phyloP scores from a whole-genome alignment of 495 filamentous ascomycete species.

The Haplographium delicatum region DNA sequence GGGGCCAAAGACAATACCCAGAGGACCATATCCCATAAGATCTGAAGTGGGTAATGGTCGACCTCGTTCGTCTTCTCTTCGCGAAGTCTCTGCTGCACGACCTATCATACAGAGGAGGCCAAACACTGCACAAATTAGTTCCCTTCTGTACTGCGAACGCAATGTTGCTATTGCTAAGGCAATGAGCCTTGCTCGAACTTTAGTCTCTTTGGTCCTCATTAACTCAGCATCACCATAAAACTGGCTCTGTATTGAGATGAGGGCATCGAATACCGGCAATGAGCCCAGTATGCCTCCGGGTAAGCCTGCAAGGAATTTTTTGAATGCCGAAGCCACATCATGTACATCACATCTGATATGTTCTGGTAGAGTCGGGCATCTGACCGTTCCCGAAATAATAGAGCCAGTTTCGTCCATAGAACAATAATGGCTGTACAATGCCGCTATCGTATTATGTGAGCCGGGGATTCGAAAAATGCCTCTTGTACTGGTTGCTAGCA shows the following conservation, averaged over 20 bases:
- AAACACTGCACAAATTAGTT: conserved; percentile 62
- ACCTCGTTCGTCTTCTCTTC: conserved; percentile 42
- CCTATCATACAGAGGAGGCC: conserved; percentile 55
- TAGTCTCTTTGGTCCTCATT: conserved; percentile 42
- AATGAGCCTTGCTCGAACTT: conserved; percentile 54
- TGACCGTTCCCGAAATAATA: conserved; percentile 44
- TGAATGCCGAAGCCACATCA: conserved; percentile 69
- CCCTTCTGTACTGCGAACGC: conserved; percentile 50
- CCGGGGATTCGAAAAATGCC: conserved; percentile 65
- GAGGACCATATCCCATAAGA: conserved; percentile 56
- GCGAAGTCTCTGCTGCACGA: conserved; percentile 41
- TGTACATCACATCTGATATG: conserved; percentile 54
- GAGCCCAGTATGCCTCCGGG: conserved; percentile 74
- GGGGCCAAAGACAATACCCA: conserved; percentile 62
- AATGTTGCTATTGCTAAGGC: conserved; percentile 56
- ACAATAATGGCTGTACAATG: conserved; percentile 59
- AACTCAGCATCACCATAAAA: conserved; percentile 44
- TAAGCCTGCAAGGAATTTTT: conserved; percentile 61
- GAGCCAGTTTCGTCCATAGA: conserved; percentile 41
- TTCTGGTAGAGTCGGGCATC: conserved; percentile 46
- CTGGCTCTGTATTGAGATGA: conserved; percentile 58
- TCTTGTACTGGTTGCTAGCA: conserved; percentile 16
- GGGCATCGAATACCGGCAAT: conserved; percentile 54
- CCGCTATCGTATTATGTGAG: conserved; percentile 45
- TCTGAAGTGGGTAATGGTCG: conserved; percentile 39